Base-by-base conservation (phyloP, 306 rosid genomes). In the Dalbergia cultrata region DNA sequence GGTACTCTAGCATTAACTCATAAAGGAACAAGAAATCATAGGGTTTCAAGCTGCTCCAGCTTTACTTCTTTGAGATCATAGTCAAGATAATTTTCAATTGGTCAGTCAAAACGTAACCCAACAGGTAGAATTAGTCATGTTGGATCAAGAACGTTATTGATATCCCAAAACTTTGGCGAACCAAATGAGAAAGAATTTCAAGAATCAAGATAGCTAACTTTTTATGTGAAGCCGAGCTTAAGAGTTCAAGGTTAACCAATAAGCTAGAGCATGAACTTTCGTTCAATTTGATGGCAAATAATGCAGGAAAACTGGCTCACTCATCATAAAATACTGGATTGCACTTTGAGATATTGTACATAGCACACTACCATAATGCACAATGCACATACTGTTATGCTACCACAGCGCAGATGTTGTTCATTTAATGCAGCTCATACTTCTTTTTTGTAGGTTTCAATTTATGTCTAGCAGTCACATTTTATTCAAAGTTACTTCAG, bases 1-100 rank as follows among this genome's bases (percentile, higher is more conserved):
- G 5, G 22, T 69, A 33, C 26, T 39, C 77, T 59, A 79, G 52
- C 76, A 45, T 33, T 3, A 70, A 70, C 76, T 45, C 22, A 58
- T 13, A 17, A 19, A 70, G 43, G 43, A 69, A 59, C 4, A 45
- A 17, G 21, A 69, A 56, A 68, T 14, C 69, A 57, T 1, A 10
- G 22, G 16, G 18, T 79, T 33, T 13, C 52, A 59, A 69, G 57
- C 44, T 58, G 31, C 33, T 33, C 39, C 62, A 69, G 43, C 21
- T 73, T 78, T 68, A 33, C 58, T 41, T 41, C 22, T 41, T 21
- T 21, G 41, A 21, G 26, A 18, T 71, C 76, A 63, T 35, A 34
- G 49, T 52, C 76, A 52, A 13, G 16, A 17, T 31, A 53, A 57
- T 57, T 26, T 43, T 67, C 35, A 67, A 44, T 19, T 8, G 50